phyloP scores from a whole-genome alignment of 2,329 filamentous ascomycete species.

The Botrytis pseudocinerea region DNA sequence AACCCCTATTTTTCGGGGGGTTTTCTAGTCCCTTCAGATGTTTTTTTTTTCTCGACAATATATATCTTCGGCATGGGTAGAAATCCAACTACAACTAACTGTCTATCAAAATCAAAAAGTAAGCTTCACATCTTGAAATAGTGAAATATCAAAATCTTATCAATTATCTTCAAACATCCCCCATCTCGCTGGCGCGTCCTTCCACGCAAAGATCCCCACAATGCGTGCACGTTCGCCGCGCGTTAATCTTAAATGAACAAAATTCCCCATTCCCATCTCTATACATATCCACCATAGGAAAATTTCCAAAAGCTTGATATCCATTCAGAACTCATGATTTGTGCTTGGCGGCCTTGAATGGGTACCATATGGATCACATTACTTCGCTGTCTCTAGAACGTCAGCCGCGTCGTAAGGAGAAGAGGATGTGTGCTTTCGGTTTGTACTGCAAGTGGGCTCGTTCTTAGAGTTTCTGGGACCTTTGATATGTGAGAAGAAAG shows the following conservation, averaged over 20 bases:
- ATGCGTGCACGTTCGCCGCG: slow-evolving; percentile 16
- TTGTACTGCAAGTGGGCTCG: neutral
- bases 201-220: slow-evolving; percentile 15
- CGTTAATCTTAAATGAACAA: slow-evolving; percentile 8
- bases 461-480: neutral
- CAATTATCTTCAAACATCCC: neutral
- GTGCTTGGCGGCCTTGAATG: neutral
- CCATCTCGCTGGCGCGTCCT: slow-evolving; percentile 15
- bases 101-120: neutral
- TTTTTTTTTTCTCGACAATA: neutral
- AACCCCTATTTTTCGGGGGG: neutral
- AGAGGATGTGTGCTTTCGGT: neutral
- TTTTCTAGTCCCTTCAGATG: neutral
- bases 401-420: neutral
- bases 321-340: neutral
- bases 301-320: slow-evolving; percentile 6
- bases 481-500: neutral
- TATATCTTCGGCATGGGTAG: neutral
- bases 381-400: neutral
- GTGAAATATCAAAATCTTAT: neutral
- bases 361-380: neutral
- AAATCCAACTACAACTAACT: neutral
- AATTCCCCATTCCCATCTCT: neutral
- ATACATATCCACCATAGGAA: neutral
- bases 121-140: neutral